Base-by-base conservation (phyloP, 768 basidiomycete species). In the Psilocybe cubensis region DNA sequence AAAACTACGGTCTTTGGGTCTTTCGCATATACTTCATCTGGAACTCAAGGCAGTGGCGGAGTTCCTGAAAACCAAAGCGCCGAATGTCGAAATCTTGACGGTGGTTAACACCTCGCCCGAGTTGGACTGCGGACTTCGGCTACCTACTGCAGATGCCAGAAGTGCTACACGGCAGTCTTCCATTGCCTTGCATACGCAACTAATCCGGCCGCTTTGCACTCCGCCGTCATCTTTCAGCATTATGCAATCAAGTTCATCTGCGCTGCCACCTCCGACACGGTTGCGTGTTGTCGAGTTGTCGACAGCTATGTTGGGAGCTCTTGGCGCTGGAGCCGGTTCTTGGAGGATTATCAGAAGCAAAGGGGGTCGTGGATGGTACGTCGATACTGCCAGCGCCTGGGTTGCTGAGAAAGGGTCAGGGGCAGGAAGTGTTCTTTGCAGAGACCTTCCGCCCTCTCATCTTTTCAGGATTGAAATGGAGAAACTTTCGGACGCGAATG, bases 361-460 rank as follows among this genome's bases (percentile, higher is more conserved):
- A 70, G 96, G 96, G 7, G 89, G 94, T 1, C 76, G 96, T 21
- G 95, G 94, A 3, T 98, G 96, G 95, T 97, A 94, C 66, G 93
- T 96, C 49, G 91, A 98, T 70, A 84, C 88, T 0, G 91, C 91
- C 21, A 87, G 86, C 58, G 91, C 88, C 2, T 97, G 95, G 95
- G 76, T 86, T 25, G 79, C 82, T 3, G 74, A 81, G 57, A 60
- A 60, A 12, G 73, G 70, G 28, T 67, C 70, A 20, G 72, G 68
- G 4, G 59, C 68, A 47, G 76, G 76, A 43, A 81, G 82, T 53
- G 77, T 76, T 45, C 75, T 92, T 55, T 74, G 74, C 65, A 74
- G 92, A 33, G 86, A 88, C 63, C 72, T 94, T 8, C 71, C 76
- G 4, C 67, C 69, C 14, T 77, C 76, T 3, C 89, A 96, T 70